A percentile compares a stretch with the other conserved stretches of the same genome.
These are phyloP conservation scores for Cercophora scortea DNA, from an alignment of 495 filamentous ascomycete species.

Conservation along the genomic window DNA sequence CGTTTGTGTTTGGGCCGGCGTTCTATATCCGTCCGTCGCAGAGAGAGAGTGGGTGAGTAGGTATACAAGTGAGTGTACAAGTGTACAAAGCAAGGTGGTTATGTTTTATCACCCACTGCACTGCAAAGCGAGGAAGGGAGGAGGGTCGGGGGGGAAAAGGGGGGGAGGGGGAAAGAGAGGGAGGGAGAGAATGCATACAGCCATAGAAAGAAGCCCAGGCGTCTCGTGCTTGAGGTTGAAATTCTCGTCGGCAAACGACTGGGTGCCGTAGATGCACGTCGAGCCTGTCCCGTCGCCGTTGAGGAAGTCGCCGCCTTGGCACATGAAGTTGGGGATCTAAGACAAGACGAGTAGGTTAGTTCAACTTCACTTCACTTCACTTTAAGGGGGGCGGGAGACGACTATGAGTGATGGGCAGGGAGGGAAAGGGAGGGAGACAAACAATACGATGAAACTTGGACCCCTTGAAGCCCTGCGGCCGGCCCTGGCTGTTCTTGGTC, in stretches of 20 bases:
- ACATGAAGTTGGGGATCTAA: slow-evolving; percentile 94
- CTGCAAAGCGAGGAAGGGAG: neutral
- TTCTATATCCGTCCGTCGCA: slow-evolving; percentile 50
- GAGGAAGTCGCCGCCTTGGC: slow-evolving; percentile 91
- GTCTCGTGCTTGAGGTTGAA: slow-evolving; percentile 72
- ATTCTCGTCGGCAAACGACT: slow-evolving; percentile 86
- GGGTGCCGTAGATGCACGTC: slow-evolving; percentile 76
- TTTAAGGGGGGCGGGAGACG: no score
- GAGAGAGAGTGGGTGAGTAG: neutral
- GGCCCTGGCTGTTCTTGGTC: slow-evolving; percentile 69
- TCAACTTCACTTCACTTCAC: neutral
- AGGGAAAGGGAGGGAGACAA: slow-evolving; percentile 26
- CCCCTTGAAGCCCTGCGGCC: slow-evolving; percentile 87
- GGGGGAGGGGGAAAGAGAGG: neutral
- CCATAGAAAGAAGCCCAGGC: slow-evolving; percentile 84
- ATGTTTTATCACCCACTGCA: neutral
- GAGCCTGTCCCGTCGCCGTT: slow-evolving; percentile 89
- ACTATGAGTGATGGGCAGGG: neutral
- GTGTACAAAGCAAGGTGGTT: neutral
- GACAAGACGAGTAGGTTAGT: neutral
- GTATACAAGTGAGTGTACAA: neutral
- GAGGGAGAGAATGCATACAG: slow-evolving; percentile 48
- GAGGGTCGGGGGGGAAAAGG: no score
- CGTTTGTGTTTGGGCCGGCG: slow-evolving; percentile 87
- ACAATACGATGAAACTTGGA: slow-evolving; percentile 93